Evolutionary conservation across 202 grass and related monocot species (phyloP).

Genomic region (Panicum virgatum): DNA sequence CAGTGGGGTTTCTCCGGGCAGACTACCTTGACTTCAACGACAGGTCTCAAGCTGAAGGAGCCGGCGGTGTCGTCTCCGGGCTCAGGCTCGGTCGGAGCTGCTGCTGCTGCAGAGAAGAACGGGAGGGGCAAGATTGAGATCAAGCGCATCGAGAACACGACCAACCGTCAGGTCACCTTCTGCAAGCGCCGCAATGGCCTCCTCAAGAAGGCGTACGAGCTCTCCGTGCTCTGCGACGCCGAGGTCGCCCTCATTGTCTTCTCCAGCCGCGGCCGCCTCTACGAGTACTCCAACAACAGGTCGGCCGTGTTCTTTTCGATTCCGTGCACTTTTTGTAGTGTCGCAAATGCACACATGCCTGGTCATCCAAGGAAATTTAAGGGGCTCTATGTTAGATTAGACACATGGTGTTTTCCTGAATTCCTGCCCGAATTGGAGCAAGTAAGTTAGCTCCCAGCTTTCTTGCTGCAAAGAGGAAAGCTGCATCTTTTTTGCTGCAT

Average conservation of each 20-base stretch:
- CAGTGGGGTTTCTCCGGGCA: not conserved
- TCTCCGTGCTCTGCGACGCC: constrained; percentile 78
- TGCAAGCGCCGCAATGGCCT: constrained; percentile 88
- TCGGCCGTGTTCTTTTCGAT: not conserved
- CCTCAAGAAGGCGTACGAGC: constrained; percentile 85
- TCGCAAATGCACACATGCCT: not conserved
- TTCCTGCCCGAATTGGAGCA: not conserved
- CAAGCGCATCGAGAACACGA: constrained; percentile 87
- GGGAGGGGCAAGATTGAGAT: constrained; percentile 71
- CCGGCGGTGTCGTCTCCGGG: not conserved
- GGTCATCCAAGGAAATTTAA: not conserved
- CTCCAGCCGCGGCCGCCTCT: constrained; percentile 79
- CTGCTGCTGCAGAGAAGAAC: constrained; percentile 34
- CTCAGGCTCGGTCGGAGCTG: constrained; percentile 1
- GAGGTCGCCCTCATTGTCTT: constrained; percentile 78
- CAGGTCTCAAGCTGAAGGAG: constrained; percentile 21
- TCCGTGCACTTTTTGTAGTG: not conserved
- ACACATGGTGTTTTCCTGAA: not conserved
- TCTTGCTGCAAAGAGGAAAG: constrained; percentile 20
- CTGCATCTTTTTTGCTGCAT: constrained; percentile 32
- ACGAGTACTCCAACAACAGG: constrained; percentile 90
- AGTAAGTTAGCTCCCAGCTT: constrained; percentile 23
- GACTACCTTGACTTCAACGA: constrained; percentile 4
- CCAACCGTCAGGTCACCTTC: constrained; percentile 86
- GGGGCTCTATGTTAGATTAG: not conserved